These are phyloP conservation scores for Backusella tuberculispora DNA, from an alignment of 192 early-diverging fungal genomes.

Conservation along the genomic window DNA sequence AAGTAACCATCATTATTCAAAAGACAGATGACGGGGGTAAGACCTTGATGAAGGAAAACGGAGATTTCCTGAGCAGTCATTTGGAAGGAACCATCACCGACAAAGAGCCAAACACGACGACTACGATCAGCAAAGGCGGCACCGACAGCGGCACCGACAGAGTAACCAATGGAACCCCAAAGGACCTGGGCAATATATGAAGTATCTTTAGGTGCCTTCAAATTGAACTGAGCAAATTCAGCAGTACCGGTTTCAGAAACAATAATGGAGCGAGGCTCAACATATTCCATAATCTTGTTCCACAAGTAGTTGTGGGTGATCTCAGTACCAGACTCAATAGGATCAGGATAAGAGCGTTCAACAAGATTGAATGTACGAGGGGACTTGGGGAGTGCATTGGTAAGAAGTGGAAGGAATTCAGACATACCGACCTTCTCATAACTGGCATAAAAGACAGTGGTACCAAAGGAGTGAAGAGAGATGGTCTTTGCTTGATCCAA, in stretches of 20 bases:
- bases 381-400: neutral
- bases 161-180: conserved; percentile 40
- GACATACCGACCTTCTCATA: conserved; percentile 49
- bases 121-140: conserved; percentile 45
- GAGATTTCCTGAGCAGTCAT: conserved; percentile 54
- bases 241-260: conserved; percentile 54
- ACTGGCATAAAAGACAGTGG: conserved; percentile 41
- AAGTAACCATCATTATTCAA: conserved; percentile 60
- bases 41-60: conserved; percentile 51
- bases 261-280: conserved; percentile 39
- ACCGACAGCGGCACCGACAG: conserved; percentile 49
- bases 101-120: conserved; percentile 48
- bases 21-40: conserved; percentile 52
- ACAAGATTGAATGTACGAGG: conserved; percentile 5
- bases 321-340: conserved; percentile 18
- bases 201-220: conserved; percentile 39
- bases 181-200: conserved; percentile 48
- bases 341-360: neutral
- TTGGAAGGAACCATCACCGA: conserved; percentile 59
- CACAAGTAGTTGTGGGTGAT: conserved; percentile 51
- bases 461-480: conserved; percentile 45
- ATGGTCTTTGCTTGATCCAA: conserved; percentile 41
- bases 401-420: conserved; percentile 37
- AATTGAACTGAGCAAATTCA: conserved; percentile 45
- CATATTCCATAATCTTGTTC: conserved; percentile 40